These are phyloP conservation scores for Escallonia rubra DNA, from an alignment of 129 eudicot species.

Conservation along the genomic window DNA sequence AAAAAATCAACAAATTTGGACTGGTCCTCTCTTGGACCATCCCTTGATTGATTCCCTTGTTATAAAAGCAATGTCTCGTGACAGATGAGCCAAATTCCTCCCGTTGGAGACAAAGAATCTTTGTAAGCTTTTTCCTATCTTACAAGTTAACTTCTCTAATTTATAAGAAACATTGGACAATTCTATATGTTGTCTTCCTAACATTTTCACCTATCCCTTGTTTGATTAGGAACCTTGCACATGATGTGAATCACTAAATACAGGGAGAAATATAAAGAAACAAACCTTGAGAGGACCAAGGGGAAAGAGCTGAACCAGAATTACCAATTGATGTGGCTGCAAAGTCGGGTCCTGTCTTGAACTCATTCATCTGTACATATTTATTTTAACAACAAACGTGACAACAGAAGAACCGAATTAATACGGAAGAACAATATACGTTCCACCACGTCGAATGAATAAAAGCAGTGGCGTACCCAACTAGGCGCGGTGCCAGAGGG, in stretches of 20 bases:
- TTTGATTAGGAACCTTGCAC: conserved; percentile 24
- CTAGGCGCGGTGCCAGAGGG: conserved; percentile 78
- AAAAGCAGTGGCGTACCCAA: conserved; percentile 51
- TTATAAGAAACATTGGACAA: background rate
- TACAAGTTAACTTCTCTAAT: background rate
- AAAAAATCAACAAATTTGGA: background rate
- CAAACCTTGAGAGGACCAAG: conserved; percentile 93
- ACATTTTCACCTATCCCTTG: conserved; percentile 8
- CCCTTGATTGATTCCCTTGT: conserved; percentile 2
- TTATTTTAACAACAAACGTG: background rate
- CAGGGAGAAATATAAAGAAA: background rate
- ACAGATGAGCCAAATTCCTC: conserved; percentile 50
- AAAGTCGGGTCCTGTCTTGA: conserved; percentile 75
- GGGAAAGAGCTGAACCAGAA: conserved; percentile 60
- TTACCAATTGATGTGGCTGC: conserved; percentile 71
- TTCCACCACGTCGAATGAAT: background rate
- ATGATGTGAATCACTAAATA: conserved; percentile 22
- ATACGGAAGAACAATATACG: background rate
- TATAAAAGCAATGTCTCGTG: conserved; percentile 46
- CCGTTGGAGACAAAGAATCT: conserved; percentile 44
- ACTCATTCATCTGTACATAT: conserved; percentile 67
- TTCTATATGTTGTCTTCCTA: background rate
- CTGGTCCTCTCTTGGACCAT: background rate
- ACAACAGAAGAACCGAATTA: background rate
- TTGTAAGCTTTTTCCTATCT: background rate